These are phyloP conservation scores for Solanum sitiens DNA, from an alignment of 257 asterid genomes.

Conservation along the genomic window DNA sequence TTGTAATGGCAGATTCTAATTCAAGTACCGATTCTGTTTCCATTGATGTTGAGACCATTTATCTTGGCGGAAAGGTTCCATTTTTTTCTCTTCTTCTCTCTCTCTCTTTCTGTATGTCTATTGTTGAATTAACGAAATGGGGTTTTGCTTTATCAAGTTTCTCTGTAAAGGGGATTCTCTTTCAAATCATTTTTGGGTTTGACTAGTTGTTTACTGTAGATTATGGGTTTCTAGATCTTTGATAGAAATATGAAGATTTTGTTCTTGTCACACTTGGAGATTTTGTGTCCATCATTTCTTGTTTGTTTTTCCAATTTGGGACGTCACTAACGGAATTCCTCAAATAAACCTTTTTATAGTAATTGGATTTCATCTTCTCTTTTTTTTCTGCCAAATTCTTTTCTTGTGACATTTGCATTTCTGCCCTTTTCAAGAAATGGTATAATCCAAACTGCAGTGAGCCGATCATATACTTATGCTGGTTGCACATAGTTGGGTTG, in stretches of 20 bases:
- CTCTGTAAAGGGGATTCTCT: background rate
- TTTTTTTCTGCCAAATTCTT: background rate
- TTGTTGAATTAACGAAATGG: background rate
- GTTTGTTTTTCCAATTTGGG: background rate
- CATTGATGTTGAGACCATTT: constrained; percentile 28
- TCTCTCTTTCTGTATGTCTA: background rate
- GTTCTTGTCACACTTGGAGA: background rate
- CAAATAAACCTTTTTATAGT: background rate
- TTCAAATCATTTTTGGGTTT: background rate
- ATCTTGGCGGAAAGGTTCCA: constrained; percentile 37
- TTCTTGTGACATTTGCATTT: background rate
- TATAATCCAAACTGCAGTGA: background rate
- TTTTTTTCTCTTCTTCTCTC: background rate
- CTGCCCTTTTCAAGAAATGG: background rate
- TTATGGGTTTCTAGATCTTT: background rate
- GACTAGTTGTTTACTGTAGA: background rate
- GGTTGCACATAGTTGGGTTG: background rate
- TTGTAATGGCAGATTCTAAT: constrained; percentile 25
- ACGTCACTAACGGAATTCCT: background rate
- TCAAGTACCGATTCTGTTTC: constrained; percentile 19
- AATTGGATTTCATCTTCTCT: background rate
- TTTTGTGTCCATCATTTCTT: background rate
- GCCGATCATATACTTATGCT: background rate
- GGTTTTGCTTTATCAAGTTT: background rate
- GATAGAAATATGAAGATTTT: background rate